A percentile compares a stretch with the other conserved stretches of the same genome.
Evolutionary conservation across 192 early-diverging fungal species (phyloP).

Genomic region (Tieghemiomyces parasiticus): DNA sequence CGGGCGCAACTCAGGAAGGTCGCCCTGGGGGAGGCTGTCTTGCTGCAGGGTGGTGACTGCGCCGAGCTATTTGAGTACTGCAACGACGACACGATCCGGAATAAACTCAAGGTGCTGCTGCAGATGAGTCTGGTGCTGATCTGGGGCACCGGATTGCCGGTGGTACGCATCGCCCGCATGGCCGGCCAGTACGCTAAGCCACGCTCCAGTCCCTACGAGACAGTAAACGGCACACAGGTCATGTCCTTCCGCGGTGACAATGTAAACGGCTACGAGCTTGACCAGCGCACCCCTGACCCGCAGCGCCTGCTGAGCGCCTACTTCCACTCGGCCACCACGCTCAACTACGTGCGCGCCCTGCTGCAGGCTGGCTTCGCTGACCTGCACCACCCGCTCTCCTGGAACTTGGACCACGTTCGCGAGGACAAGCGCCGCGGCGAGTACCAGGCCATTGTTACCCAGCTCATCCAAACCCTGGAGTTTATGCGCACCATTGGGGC

Average conservation of each 20-base stretch:
- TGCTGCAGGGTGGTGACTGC: constrained; percentile 97
- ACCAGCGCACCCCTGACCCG: constrained; percentile 79
- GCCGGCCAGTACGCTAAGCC: constrained; percentile 99
- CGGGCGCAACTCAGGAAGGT: constrained; percentile 73
- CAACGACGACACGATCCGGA: constrained; percentile 76
- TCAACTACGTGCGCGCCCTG: constrained; percentile 88
- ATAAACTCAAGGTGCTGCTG: constrained; percentile 90
- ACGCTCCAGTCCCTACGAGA: constrained; percentile 80
- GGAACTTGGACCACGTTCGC: constrained; percentile 83
- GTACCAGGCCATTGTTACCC: constrained; percentile 81
- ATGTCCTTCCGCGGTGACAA: constrained; percentile 92
- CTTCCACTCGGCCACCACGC: constrained; percentile 92
- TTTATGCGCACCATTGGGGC: constrained; percentile 95
- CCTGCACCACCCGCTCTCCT: constrained; percentile 75
- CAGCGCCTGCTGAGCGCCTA: constrained; percentile 85
- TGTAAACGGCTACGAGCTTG: constrained; percentile 86
- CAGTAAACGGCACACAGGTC: constrained; percentile 66
- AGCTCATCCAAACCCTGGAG: constrained; percentile 72
- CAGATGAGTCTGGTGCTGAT: constrained; percentile 94
- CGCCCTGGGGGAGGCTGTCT: constrained; percentile 78
- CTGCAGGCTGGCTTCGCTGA: constrained; percentile 77
- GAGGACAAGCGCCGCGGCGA: constrained; percentile 59
- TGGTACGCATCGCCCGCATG: constrained; percentile 96
- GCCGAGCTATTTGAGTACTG: constrained; percentile 99
- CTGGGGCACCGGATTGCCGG: constrained; percentile 85